phyloP scores from a whole-genome alignment of 768 basidiomycete genomes.

The Lactifluus piperatus region DNA sequence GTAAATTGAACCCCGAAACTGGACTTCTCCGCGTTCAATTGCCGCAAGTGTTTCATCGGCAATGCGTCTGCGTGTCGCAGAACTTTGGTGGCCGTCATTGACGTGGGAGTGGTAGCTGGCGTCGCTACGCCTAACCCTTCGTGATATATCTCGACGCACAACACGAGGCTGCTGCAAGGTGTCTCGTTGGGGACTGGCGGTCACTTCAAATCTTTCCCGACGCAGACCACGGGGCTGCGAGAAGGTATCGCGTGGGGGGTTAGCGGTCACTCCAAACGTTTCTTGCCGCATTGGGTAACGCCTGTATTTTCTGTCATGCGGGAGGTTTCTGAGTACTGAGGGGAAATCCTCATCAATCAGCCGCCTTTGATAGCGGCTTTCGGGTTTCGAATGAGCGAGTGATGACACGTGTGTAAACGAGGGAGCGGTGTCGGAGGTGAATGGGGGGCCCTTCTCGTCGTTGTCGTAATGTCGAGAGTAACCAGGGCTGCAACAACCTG shows the following conservation, averaged over 20 bases:
- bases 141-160: not conserved
- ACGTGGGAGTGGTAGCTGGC: not conserved
- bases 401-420: constrained; percentile 1
- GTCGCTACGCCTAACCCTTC: not conserved
- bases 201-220: not conserved
- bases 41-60: constrained; percentile 44
- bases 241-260: not conserved
- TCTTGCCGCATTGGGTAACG: constrained; percentile 7
- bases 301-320: constrained; percentile 1
- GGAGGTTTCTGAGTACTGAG: not conserved
- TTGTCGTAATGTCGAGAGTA: constrained; percentile 5
- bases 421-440: not conserved
- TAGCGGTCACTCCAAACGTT: not conserved
- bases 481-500: constrained; percentile 9
- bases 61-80: constrained; percentile 25
- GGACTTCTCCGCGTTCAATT: constrained; percentile 39
- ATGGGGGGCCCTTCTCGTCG: not conserved
- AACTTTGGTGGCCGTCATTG: not conserved
- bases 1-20: constrained; percentile 24
- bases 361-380: constrained; percentile 5
- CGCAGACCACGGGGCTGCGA: too few species aligned
- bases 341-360: constrained; percentile 12
- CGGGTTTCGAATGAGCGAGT: not conserved
- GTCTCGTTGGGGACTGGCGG: not conserved
- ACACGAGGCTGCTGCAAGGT: constrained; percentile 7